A percentile compares a stretch with the other conserved stretches of the same genome.
Evolutionary conservation across 345 rosid species (phyloP).

Genomic region (Linum usitatissimum): DNA sequence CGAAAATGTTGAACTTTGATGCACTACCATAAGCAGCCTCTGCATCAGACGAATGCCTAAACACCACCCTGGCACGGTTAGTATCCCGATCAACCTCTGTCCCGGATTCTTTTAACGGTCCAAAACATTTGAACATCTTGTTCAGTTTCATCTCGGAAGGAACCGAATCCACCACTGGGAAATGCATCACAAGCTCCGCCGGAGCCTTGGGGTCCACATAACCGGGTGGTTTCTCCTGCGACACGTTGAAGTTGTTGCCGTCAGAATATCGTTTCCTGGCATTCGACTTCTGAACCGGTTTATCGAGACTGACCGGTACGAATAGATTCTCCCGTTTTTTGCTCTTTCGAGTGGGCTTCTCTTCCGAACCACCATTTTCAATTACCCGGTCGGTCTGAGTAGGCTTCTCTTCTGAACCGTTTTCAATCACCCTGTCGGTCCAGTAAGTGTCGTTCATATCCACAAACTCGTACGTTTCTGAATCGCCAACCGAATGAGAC

Average conservation of each 20-base stretch:
- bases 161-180: conserved; percentile 47
- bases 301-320: conserved; percentile 44
- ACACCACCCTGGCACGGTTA: conserved; percentile 84
- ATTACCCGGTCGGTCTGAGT: conserved; percentile 52
- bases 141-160: conserved; percentile 66
- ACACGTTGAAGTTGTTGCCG: conserved; percentile 25
- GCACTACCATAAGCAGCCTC: conserved; percentile 75
- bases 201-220: conserved; percentile 53
- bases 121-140: conserved; percentile 78
- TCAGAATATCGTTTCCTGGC: conserved; percentile 51
- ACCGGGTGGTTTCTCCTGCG: conserved; percentile 36
- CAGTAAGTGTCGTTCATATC: conserved; percentile 89
- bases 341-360: conserved; percentile 42
- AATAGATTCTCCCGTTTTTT: conserved; percentile 32
- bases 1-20: conserved; percentile 65
- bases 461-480: conserved; percentile 81
- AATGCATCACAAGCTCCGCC: conserved; percentile 70
- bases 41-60: conserved; percentile 60
- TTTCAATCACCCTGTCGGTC: conserved; percentile 80
- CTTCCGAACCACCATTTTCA: conserved; percentile 79
- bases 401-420: conserved; percentile 80
- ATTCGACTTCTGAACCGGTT: conserved; percentile 50
- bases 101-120: conserved; percentile 62
- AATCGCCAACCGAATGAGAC: conserved; percentile 30
- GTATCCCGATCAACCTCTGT: conserved; percentile 63